Base-by-base conservation (phyloP, 495 filamentous ascomycete species). In the Sabuloglossum arenarium region DNA sequence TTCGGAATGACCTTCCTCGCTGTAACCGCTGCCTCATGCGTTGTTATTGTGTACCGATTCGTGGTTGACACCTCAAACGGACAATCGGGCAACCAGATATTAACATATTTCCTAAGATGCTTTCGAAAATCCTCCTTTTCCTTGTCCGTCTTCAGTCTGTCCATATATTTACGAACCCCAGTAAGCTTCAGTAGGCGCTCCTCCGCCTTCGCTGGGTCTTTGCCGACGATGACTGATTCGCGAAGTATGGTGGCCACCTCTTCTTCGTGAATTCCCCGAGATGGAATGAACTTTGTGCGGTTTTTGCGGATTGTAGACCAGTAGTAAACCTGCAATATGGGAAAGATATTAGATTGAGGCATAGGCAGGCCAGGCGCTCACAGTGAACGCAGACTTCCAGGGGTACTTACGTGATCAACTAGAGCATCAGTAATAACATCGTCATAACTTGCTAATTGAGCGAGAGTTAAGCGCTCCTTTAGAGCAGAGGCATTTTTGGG, bases 281-380 rank as follows among this genome's bases (percentile, higher is more conserved):
- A 85, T 8, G 86, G 76, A 62, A 81, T 84, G 69, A 94, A 99
- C 56, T 85, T 85, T 42, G 78, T 51, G 43, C 85, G 83, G 61
- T 96, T 95, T 67, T 99, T 99, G 49, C 88, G 88, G 45, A 94
- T 94, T 9, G 77, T 84, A 12, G 89, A 88, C 91, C 93, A 97
- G 69, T 85, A 97, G 65, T 85, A 94, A 14, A 83, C 81, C 93
- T 98, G 63, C 28, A 25, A 29, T 6, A 19, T 3, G 10, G 47
- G 5, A 0, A 37, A 59, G 27, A 59, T 29, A 23, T 51, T 19
- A 51, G 47, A 11, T 14, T 19, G 43, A 54, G 34, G 47, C 16
- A 50, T 56, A 34, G 31, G 54, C 32, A 60, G 53, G 56, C 45
- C 55, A 54, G 55, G 46, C 53, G 57, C 24, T 57, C 32, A 56